Percentiles rank a stretch among this genome's conserved stretches.
phyloP scores from a whole-genome alignment of 805 yeast genomes.

The Sporopachydermia lactativora region DNA sequence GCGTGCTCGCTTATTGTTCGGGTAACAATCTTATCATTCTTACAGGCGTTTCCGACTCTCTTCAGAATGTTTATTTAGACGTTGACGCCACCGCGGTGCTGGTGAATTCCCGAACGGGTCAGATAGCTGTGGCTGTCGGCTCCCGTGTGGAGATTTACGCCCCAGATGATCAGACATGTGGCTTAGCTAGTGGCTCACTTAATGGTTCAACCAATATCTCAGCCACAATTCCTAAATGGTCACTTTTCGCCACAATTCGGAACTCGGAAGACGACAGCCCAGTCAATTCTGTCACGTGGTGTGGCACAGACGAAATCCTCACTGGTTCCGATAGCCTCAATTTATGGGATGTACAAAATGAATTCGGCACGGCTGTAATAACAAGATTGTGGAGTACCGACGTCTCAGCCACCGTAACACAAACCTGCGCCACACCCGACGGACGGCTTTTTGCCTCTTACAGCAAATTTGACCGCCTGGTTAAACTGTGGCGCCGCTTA shows the following conservation, averaged over 20 bases:
- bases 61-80: slow-evolving; percentile 69
- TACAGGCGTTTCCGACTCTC: slow-evolving; percentile 33
- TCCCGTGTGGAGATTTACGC: slow-evolving; percentile 12
- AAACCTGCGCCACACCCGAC: slow-evolving; percentile 49
- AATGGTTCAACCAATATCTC: slow-evolving; percentile 2
- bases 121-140: slow-evolving; percentile 8
- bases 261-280: slow-evolving; percentile 18
- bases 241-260: slow-evolving; percentile 17
- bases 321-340: slow-evolving; percentile 42
- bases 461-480: slow-evolving; percentile 46
- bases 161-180: slow-evolving; percentile 10
- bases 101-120: slow-evolving; percentile 46
- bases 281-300: slow-evolving; percentile 38
- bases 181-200: no score
- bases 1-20: slow-evolving; percentile 64
- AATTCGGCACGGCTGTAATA: slow-evolving; percentile 27
- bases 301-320: slow-evolving; percentile 34
- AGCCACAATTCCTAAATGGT: slow-evolving; percentile 32
- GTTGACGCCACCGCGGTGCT: slow-evolving; percentile 54
- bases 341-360: slow-evolving; percentile 33
- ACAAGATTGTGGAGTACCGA: slow-evolving; percentile 18
- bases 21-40: slow-evolving; percentile 74
- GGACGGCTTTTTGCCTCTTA: slow-evolving; percentile 52
- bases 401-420: slow-evolving; percentile 32
- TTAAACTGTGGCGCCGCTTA: slow-evolving; percentile 68